phyloP scores from a whole-genome alignment of 2,329 filamentous ascomycete genomes.

The Verticillium albo-atrum region DNA sequence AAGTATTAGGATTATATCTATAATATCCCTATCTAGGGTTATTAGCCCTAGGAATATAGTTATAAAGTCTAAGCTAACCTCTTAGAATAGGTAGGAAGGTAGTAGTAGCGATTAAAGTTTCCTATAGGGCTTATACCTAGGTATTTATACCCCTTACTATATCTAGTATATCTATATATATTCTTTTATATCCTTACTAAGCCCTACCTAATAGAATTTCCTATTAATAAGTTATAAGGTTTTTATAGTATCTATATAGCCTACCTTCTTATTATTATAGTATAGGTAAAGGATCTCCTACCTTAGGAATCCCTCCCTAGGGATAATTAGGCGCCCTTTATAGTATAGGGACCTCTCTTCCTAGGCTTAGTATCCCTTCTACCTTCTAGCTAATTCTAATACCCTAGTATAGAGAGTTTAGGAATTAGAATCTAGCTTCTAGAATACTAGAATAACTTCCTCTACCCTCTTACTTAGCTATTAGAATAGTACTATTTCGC shows the following conservation, averaged over 20 bases:
- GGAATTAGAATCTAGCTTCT: background rate
- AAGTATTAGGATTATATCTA: too few species aligned
- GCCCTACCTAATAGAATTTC: background rate
- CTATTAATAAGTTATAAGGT: background rate
- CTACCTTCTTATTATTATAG: background rate
- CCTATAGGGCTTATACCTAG: background rate
- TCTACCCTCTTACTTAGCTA: background rate
- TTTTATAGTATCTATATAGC: background rate
- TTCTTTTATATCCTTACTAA: background rate
- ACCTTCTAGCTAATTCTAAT: background rate
- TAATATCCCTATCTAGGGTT: too few species aligned
- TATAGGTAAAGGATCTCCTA: too few species aligned
- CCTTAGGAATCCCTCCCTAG: background rate
- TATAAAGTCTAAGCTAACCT: background rate
- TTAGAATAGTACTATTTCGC: background rate
- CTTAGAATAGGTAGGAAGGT: background rate
- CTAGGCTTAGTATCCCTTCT: background rate
- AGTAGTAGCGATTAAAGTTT: background rate
- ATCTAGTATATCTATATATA: background rate
- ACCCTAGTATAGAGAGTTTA: background rate
- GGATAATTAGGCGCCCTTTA: background rate
- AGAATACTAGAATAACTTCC: background rate
- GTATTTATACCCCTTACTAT: background rate
- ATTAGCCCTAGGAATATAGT: too few species aligned
- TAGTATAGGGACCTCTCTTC: too few species aligned